A percentile compares a stretch with the other conserved stretches of the same genome.
phyloP scores from a whole-genome alignment of 2,329 filamentous ascomycete species.

The Thelonectria rubi region DNA sequence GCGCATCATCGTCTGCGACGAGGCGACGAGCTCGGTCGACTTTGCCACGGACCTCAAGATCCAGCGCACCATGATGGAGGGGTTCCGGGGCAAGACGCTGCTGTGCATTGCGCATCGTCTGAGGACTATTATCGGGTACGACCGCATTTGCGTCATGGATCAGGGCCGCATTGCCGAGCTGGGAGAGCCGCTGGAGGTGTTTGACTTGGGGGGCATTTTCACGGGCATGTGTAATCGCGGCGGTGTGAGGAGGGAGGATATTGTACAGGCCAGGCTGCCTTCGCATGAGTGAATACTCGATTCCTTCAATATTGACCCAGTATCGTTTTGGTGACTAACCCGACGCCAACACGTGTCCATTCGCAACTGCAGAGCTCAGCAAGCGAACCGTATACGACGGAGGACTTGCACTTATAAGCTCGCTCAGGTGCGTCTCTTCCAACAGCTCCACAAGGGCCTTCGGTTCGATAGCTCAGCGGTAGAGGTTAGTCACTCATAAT shows the following conservation, averaged over 20 bases:
- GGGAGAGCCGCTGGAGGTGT: constrained; percentile 69
- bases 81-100: constrained; percentile 74
- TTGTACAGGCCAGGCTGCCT: not conserved
- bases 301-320: not conserved
- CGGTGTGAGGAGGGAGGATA: constrained; percentile 62
- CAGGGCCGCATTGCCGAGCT: constrained; percentile 73
- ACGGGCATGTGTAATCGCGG: constrained; percentile 86
- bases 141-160: constrained; percentile 74
- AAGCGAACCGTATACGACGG: not conserved
- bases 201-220: constrained; percentile 79
- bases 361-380: not conserved
- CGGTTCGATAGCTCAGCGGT: constrained; percentile 23
- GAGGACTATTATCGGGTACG: constrained; percentile 79
- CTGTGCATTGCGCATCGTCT: constrained; percentile 79
- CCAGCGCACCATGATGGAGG: constrained; percentile 74
- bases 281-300: not conserved
- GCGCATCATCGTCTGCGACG: constrained; percentile 80
- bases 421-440: not conserved
- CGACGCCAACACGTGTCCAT: not conserved
- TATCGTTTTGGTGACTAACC: no score
- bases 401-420: not conserved
- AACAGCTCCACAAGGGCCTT: not conserved
- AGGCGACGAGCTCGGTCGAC: constrained; percentile 80
- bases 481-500: constrained; percentile 9
- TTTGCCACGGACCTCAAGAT: constrained; percentile 78